phyloP scores from a whole-genome alignment of 768 basidiomycete genomes.

The Tubosaeta sp. region DNA sequence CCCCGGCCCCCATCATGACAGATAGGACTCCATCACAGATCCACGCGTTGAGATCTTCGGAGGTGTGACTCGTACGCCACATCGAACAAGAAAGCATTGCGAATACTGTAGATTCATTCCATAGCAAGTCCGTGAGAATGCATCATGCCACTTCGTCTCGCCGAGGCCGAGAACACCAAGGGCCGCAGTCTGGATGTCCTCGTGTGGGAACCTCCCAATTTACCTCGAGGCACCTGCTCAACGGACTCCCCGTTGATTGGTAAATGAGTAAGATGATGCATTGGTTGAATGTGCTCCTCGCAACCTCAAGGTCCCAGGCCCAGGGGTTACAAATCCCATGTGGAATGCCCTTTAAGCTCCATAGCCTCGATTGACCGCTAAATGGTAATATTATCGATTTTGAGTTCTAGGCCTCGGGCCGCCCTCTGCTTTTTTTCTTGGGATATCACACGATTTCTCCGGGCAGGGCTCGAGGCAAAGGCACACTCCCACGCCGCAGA shows the following conservation, averaged over 20 bases:
- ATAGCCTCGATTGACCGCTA: neutral
- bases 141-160: no score
- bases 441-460: neutral
- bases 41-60: neutral
- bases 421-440: neutral
- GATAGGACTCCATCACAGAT: conserved; percentile 13
- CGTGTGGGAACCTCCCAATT: neutral
- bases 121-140: no score
- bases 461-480: neutral
- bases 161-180: neutral
- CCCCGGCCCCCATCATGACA: conserved; percentile 9
- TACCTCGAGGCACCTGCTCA: neutral
- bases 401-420: neutral
- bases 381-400: neutral
- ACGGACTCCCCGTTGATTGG: no score
- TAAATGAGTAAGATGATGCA: no score
- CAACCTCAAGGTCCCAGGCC: no score
- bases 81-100: neutral
- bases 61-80: neutral
- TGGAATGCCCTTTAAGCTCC: no score
- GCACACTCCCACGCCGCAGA: neutral
- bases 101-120: neutral
- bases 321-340: neutral
- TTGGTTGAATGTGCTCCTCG: conserved; percentile 1
- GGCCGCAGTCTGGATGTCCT: neutral